These are phyloP conservation scores for Kodamaea fukazawae DNA, from an alignment of 805 yeast genomes.

Conservation along the genomic window DNA sequence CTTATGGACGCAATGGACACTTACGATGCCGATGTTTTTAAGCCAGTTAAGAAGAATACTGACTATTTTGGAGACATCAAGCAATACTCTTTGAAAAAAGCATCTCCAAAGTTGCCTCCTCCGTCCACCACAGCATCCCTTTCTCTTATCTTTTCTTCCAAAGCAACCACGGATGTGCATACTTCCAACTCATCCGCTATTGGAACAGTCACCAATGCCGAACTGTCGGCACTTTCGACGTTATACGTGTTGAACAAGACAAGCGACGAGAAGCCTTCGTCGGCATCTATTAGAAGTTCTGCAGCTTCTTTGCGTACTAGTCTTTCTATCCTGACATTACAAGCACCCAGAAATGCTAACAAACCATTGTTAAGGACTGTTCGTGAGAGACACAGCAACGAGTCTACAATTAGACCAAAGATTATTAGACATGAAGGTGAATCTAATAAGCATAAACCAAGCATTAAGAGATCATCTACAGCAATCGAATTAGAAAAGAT, in stretches of 20 bases:
- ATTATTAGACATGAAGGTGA: neutral
- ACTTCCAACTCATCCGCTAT: slow-evolving; percentile 34
- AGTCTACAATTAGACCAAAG: slow-evolving; percentile 2
- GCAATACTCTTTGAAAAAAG: slow-evolving; percentile 3
- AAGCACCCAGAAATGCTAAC: neutral
- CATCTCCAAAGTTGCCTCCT: slow-evolving; percentile 12
- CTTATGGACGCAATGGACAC: slow-evolving; percentile 60
- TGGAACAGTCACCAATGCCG: slow-evolving; percentile 36
- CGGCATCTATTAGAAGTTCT: slow-evolving; percentile 1
- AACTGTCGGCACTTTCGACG: slow-evolving; percentile 37
- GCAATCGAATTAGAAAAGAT: neutral
- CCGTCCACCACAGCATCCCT: slow-evolving; percentile 10
- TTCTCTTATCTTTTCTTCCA: slow-evolving; percentile 1
- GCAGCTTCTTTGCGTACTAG: slow-evolving; percentile 9
- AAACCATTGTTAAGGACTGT: neutral
- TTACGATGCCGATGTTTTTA: slow-evolving; percentile 63
- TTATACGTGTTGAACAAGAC: slow-evolving; percentile 36
- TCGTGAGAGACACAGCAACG: slow-evolving; percentile 2
- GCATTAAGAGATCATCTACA: neutral
- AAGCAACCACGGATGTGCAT: slow-evolving; percentile 24
- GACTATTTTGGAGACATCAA: slow-evolving; percentile 11
- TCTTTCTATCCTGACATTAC: slow-evolving; percentile 3
- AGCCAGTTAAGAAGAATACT: slow-evolving; percentile 18
- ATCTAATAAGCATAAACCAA: neutral
- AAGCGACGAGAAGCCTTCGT: slow-evolving; percentile 17